Evolutionary conservation across 2,329 filamentous ascomycete genomes (phyloP), one percentile per base, ranked within the genome.

Genomic region (Orbilia javanica): DNA sequence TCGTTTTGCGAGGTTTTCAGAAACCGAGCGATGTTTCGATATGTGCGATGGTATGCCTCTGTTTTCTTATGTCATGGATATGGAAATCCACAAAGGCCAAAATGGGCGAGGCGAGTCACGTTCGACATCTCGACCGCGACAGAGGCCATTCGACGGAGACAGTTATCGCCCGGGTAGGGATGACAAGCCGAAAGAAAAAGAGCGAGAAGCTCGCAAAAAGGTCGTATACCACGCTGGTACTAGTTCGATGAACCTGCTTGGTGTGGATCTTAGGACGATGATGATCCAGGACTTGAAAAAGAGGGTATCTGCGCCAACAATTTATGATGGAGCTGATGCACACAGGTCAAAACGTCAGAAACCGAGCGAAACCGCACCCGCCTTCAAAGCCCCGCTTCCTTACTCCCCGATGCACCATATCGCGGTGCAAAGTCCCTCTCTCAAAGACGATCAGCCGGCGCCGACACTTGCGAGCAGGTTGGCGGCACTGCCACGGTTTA

Each of bases 1-100:
- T 65, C 87, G 94, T n/a, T 99, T 99, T 82, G 89, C 92, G 63
- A 91, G 95, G 81, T 93, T 90, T 1, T 88, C 89, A 68, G 94
- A 97, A 84, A 91, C 93, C 0, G 91, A 93, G 80, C 88, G 92
- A 79, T 97, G 94, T 83, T 94, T 90, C 83, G 88, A 89, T 67
- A 88, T 90, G 64, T 94, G 92, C 80, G 91, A 97, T 83, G 91
- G 92, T 83, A 91, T 91, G 50, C 89, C 92, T 4, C 89, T 99
- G 79, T 99, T 99, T 85, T 97, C 92, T 0, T 98, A 98, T 81
- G 88, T 89, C 77, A 95, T 99, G 92, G 89, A 90, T 52, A 97
- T 99, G 93, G 92, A 95, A 83, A 90, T 80, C 87, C 88, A 79
- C 90, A 90, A 81, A 90, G 90, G 46, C 90, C 81, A 80, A 90